Evolutionary conservation across 768 basidiomycete genomes (phyloP), one percentile per base, ranked within the genome.

Genomic region (Suillus subalutaceus): DNA sequence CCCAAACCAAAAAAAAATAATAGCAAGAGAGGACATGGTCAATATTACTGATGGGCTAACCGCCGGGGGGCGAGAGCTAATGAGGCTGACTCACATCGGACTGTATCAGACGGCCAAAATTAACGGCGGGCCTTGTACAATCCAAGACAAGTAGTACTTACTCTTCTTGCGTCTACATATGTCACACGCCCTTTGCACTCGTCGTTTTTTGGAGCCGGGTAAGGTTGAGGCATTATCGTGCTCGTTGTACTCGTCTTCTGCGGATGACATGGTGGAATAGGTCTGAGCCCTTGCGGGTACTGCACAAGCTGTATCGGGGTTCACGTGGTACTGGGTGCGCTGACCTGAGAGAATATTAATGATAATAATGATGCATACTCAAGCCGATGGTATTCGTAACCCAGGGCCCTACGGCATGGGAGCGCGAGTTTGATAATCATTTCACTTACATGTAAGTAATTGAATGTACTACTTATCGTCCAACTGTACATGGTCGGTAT

Each of bases 151-250:
- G 62, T 15, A 20, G n/a, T 65, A 59, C 86, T 68, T 65, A 90
- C 92, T 88, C 79, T 96, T 96, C 83, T 94, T 94, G 65, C 91
- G 82, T 44, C 93, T 82, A 73, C 93, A 95, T 0, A 88, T 84
- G 72, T 94, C 93, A 73, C 93, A 95, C 8, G 92, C 92, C 37
- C 92, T 79, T 76, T 92, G 90, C 38, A 93, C 84, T 67, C 87
- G 83, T 46, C 91, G 79, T 74, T 91, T 92, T 81, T 93, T 93
- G 23, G 77, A 75, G 23, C 78, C 80, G 4, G 79, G 81, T 6
- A 71, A 2, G 62, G 66, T 9, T 20, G 57, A 72, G 70, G 13
- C 62, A 55, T 67, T 70, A 0, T 86, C 85, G 8, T 69, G 63
- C 30, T 87, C 86, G 72, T 85, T 80, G 74, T 77, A 80, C 38